Base-by-base conservation (phyloP, 495 filamentous ascomycete species). In the Acidomyces sp. region DNA sequence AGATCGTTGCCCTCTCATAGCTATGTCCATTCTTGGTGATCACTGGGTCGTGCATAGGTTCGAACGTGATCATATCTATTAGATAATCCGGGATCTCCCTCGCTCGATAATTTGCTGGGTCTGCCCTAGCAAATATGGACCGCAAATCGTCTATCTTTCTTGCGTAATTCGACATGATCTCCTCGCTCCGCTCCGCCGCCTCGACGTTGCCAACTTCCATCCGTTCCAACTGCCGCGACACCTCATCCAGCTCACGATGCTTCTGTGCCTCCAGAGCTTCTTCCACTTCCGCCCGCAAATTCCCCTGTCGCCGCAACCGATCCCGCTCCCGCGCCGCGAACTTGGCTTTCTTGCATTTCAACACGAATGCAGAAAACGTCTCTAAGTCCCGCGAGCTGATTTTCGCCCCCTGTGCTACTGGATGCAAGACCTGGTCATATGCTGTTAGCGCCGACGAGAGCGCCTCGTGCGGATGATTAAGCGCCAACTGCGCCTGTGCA, bases 21-120 rank as follows among this genome's bases (percentile, higher is more conserved):
- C 80, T 86, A 38, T 79, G 78, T 21, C 90, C 90, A 4, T 77
- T 82, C 47, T 80, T 86, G 0, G 88, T 95, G 64, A 62, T 55
- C 5, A 63, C 61, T 6, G 61, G 90, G 61, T 97, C 90, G 50
- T 88, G 71, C 87, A 97, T 94, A 45, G 95, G 71, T 26, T 74
- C 70, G 49, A 95, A 95, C 0, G 80, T 85, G 37, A 97, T 96
- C 17, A 77, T 79, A 54, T 96, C 90, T 30, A 97, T 69, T 0
- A 82, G 66, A 66, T 85, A 84, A 46, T 93, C 88, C 0, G 90
- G 87, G 2, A 93, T 47, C 53, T 74, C 71, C 39, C 82, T 66
- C 52, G 58, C 64, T 48, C 56, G 41, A 45, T 57, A 45, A 37
- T 68, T 67, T 51, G 66, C 58, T 40, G 74, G 68, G 37, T 71